Base-by-base conservation (phyloP, 2,329 filamentous ascomycete species). In the Gaeumannomyces sp. region DNA sequence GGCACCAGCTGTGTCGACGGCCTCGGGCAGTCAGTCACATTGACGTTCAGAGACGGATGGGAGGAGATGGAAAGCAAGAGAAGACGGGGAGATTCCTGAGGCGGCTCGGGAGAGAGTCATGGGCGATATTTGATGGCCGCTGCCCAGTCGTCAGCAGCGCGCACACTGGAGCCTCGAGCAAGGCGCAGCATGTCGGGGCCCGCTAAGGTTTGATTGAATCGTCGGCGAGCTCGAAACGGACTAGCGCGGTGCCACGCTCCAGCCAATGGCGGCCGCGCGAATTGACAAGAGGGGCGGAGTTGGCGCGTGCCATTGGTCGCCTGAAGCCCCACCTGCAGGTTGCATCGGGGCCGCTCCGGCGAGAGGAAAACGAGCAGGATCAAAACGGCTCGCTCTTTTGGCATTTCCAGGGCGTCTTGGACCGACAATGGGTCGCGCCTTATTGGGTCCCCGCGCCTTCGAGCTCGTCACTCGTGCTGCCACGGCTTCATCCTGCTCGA, bases 81-180 rank as follows among this genome's bases (percentile, higher is more conserved):
- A 70, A 68, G 67, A 45, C 38, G 38, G 66, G 62, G 60, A 62
- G 50, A 56, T 57, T 57, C 59, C 31, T 27, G 22, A 38, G 25
- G 56, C 6, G n/a, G 19, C 62, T 35, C 68, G 72, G 70, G 71
- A 72, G 72, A 72, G 73, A 74, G 73, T 73, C 72, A 74, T 65
- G 58, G 66, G 64, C 68, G 72, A 72, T 75, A 74, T 75, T 73
- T 75, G 71, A 74, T 66, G 67, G 67, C 65, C 62, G 33, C 33
- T 33, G 33, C 33, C 4, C 33, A 33, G 33, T 7, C 33, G 38
- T 45, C 38, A 45, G 38, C 38, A 45, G 38, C 38, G 38, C 29
- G 29, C 29, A 3, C 4, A 14, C 33, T 11, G 45, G 19, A 53
- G 45, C 45, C 19, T 53, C 19, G 45, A 53, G 31, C 59, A 60